These are phyloP conservation scores for Amanita inopinata DNA, from an alignment of 768 basidiomycete species.

Conservation along the genomic window DNA sequence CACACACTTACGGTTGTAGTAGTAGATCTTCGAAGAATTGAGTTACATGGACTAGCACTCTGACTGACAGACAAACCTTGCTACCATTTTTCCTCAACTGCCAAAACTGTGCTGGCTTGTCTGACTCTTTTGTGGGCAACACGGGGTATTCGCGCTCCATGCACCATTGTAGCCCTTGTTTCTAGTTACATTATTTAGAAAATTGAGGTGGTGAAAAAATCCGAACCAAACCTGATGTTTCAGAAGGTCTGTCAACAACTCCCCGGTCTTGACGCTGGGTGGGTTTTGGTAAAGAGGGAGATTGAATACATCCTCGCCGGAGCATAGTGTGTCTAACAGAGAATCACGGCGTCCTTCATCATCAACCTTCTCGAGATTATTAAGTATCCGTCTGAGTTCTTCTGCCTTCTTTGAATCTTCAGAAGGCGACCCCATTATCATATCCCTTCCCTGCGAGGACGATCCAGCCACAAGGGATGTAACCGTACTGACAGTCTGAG, in stretches of 20 bases:
- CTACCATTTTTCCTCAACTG: conserved; percentile 45
- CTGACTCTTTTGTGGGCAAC: conserved; percentile 54
- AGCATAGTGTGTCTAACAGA: conserved; percentile 59
- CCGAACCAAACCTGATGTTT: conserved; percentile 62
- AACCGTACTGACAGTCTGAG: not conserved
- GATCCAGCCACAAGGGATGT: not conserved
- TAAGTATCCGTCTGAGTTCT: conserved; percentile 59
- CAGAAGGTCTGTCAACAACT: conserved; percentile 63
- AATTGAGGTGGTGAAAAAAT: not conserved
- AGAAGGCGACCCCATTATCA: not conserved
- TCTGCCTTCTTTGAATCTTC: conserved; percentile 50
- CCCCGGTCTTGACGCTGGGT: conserved; percentile 56
- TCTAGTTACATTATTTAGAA: conserved; percentile 31
- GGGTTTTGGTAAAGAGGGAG: conserved; percentile 66
- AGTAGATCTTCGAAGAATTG: conserved; percentile 44
- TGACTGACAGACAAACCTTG: conserved; percentile 52
- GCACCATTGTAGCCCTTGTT: conserved; percentile 82
- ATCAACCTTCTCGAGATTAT: conserved; percentile 63
- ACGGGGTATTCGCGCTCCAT: conserved; percentile 70
- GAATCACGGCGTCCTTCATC: conserved; percentile 66
- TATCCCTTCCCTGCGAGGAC: not conserved
- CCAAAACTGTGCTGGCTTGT: conserved; percentile 88
- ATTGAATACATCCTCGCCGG: conserved; percentile 59
- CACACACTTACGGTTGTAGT: conserved; percentile 48
- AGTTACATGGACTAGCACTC: not conserved